Conservation (phyloP, 176 grass and related monocot genomes). For the Alopecurus myosuroides region DNA sequence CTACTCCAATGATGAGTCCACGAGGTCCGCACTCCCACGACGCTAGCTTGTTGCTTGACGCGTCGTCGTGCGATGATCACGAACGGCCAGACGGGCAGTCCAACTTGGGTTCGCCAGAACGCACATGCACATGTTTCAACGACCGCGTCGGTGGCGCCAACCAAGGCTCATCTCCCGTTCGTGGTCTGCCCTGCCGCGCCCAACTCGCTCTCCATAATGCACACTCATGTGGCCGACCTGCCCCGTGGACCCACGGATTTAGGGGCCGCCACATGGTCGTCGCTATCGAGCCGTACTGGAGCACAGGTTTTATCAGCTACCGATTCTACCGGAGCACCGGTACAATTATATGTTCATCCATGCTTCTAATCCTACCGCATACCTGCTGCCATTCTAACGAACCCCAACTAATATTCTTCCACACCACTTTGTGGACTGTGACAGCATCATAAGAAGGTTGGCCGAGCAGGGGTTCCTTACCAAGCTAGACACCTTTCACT, state of each 20-base stretch:
- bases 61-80: not conserved
- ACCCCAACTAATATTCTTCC: constrained; percentile 32
- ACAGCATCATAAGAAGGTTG: constrained; percentile 24
- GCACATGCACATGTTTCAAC: constrained; percentile 8
- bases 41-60: constrained; percentile 13
- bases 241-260: constrained; percentile 31
- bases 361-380: not conserved
- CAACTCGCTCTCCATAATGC: constrained; percentile 10
- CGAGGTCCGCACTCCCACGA: not conserved
- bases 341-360: not conserved
- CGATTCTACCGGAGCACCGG: not conserved
- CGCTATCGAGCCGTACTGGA: constrained; percentile 16
- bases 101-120: not conserved
- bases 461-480: not conserved
- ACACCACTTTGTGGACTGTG: not conserved
- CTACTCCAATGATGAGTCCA: not conserved
- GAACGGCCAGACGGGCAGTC: not conserved
- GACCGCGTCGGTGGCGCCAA: constrained; percentile 44
- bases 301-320: not conserved
- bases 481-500: not conserved
- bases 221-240: constrained; percentile 22
- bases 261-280: constrained; percentile 39
- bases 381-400: not conserved
- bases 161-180: not conserved
- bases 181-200: constrained; percentile 4